Conservation (phyloP, 805 yeast genomes). For the Suhomyces prunicola region DNA sequence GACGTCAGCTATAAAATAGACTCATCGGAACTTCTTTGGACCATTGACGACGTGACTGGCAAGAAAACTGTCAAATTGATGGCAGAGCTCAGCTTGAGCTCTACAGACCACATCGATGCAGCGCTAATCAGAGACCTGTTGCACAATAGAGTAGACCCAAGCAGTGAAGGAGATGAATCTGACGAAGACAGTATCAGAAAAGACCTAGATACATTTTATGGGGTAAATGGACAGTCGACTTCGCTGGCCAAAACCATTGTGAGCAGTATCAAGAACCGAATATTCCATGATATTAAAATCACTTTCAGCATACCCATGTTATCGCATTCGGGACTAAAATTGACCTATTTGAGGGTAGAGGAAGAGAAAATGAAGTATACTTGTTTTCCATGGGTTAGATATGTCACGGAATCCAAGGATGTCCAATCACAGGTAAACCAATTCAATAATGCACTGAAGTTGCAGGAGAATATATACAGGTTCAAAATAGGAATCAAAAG, state of each 20-base stretch:
- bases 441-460: background rate
- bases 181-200: conserved; percentile 10
- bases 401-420: conserved; percentile 28
- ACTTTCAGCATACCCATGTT: conserved; percentile 42
- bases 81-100: conserved; percentile 43
- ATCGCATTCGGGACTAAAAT: conserved; percentile 63
- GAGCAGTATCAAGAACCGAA: conserved; percentile 8
- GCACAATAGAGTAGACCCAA: conserved; percentile 2
- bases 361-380: conserved; percentile 62
- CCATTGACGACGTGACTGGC: conserved; percentile 64
- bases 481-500: conserved; percentile 22
- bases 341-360: conserved; percentile 63
- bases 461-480: conserved; percentile 12
- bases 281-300: conserved; percentile 23
- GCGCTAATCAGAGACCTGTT: conserved; percentile 10
- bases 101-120: conserved; percentile 17
- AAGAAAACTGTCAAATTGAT: conserved; percentile 51
- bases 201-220: conserved; percentile 26
- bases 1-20: conserved; percentile 70
- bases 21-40: conserved; percentile 69
- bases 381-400: conserved; percentile 78
- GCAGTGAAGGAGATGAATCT: background rate
- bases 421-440: background rate
- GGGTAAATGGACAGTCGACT: conserved; percentile 34
- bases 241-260: conserved; percentile 23